A percentile compares a stretch with the other conserved stretches of the same genome.
These are phyloP conservation scores for Pseudopithomyces chartarum DNA, from an alignment of 2,329 filamentous ascomycete species.

Conservation along the genomic window DNA sequence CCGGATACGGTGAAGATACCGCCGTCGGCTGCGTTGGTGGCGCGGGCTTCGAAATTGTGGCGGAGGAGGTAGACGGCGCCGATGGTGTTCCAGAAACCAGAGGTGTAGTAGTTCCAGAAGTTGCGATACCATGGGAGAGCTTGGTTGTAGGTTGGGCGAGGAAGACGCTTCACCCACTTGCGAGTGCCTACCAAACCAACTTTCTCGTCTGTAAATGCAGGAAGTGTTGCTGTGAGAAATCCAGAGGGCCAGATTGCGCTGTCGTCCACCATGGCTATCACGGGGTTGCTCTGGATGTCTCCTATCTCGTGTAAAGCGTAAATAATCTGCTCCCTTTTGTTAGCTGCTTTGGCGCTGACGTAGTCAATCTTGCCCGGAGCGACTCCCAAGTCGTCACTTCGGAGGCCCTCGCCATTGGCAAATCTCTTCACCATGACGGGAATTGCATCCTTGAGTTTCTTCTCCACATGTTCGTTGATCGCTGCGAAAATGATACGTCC, in stretches of 20 bases:
- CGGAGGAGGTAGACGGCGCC: conserved; percentile 35
- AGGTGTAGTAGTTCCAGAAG: conserved; percentile 12
- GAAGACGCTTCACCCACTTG: conserved; percentile 27
- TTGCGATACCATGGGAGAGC: background rate
- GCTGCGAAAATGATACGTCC: conserved; percentile 23
- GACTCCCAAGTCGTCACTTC: background rate
- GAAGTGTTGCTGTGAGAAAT: conserved; percentile 20
- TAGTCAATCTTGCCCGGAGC: conserved; percentile 6
- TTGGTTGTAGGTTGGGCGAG: background rate
- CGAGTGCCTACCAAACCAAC: conserved; percentile 30
- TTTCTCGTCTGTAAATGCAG: conserved; percentile 20
- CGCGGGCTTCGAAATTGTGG: conserved; percentile 40
- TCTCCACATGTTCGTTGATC: conserved; percentile 5
- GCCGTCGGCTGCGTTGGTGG: conserved; percentile 37
- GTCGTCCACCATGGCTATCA: conserved; percentile 25
- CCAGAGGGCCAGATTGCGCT: conserved; percentile 23
- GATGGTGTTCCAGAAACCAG: conserved; percentile 29
- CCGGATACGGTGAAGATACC: conserved; percentile 41
- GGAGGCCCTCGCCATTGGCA: conserved; percentile 1
- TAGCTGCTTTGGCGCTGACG: conserved; percentile 16
- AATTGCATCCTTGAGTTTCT: conserved; percentile 7
- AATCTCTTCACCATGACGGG: background rate
- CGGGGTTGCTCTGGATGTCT: conserved; percentile 2
- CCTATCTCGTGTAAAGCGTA: conserved; percentile 11
- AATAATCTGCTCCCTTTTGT: conserved; percentile 26